Evolutionary conservation across 768 basidiomycete genomes (phyloP).

Genomic region (Boletus vinaceobasis): DNA sequence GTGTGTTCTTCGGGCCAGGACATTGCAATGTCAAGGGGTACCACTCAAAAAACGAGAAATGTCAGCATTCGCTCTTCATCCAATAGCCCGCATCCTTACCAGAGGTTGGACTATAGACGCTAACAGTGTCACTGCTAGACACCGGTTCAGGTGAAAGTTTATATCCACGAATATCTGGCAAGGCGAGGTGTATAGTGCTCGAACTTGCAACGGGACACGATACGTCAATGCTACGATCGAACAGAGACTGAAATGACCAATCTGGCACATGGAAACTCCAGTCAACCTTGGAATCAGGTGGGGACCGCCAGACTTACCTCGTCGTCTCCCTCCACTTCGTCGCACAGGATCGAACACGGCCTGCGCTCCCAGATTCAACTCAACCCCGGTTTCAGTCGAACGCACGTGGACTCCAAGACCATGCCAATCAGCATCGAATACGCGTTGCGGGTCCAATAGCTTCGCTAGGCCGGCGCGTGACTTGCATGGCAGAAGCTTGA

Average conservation of each 20-base stretch:
- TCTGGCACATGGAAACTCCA: conserved; percentile 39
- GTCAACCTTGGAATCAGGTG: conserved; percentile 1
- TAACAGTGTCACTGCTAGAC: conserved; percentile 32
- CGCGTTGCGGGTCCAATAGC: conserved; percentile 77
- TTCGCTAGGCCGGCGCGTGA: conserved; percentile 78
- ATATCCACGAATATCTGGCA: conserved; percentile 44
- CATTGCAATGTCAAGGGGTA: conserved; percentile 55
- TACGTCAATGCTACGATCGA: conserved; percentile 59
- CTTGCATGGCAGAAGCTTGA: conserved; percentile 93
- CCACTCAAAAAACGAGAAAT: conserved; percentile 2
- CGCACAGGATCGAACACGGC: conserved; percentile 79
- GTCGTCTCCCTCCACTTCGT: conserved; percentile 42
- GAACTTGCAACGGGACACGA: conserved; percentile 68
- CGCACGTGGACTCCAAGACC: conserved; percentile 78
- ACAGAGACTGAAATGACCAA: conserved; percentile 70
- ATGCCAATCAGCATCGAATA: conserved; percentile 93
- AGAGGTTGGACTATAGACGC: conserved; percentile 46
- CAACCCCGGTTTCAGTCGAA: conserved; percentile 57
- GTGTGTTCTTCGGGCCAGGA: conserved; percentile 46
- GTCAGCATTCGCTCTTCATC: background rate
- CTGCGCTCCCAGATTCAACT: conserved; percentile 68
- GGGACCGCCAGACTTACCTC: conserved; percentile 43
- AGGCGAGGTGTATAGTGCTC: conserved; percentile 50
- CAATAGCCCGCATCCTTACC: conserved; percentile 32
- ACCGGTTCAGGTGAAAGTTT: conserved; percentile 52